Conservation (phyloP, 2,329 filamentous ascomycete genomes). For the Diaporthe aspalathi region DNA sequence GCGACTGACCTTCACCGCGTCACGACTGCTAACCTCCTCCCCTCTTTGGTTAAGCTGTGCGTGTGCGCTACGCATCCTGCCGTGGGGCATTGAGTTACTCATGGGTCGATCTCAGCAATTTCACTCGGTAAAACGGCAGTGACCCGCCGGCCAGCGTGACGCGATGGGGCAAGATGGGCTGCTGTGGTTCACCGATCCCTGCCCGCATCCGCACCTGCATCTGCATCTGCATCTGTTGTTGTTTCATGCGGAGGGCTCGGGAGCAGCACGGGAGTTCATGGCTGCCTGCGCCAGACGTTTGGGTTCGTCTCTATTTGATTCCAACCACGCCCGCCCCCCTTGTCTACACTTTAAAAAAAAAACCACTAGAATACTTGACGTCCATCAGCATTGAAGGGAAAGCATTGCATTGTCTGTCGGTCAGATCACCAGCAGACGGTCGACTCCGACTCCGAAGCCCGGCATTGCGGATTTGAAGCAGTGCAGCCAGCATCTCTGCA, state of each 20-base stretch:
- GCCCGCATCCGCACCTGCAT: too few species aligned
- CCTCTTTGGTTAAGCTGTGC: not conserved
- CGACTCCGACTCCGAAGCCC: not conserved
- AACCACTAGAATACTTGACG: not conserved
- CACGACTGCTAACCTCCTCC: conserved; percentile 21
- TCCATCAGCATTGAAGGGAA: not conserved
- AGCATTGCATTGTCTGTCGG: not conserved
- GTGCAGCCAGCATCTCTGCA: not conserved
- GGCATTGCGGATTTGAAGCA: not conserved
- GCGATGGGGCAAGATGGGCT: not conserved
- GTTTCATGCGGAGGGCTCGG: conserved; percentile 23
- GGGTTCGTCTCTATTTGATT: conserved; percentile 26
- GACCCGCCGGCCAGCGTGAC: not conserved
- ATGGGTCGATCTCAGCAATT: not conserved
- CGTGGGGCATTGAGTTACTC: not conserved
- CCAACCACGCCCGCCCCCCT: not conserved
- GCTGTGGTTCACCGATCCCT: conserved; percentile 8
- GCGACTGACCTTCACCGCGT: conserved; percentile 3
- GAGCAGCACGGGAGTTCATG: conserved; percentile 1
- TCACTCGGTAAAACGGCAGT: not conserved
- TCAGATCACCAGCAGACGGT: not conserved
- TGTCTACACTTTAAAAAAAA: too few species aligned
- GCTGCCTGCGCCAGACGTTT: conserved; percentile 20
- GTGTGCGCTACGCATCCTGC: not conserved
- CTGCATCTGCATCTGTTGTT: not conserved